phyloP scores from a whole-genome alignment of 805 yeast genomes.

The Peterozyma toletana region DNA sequence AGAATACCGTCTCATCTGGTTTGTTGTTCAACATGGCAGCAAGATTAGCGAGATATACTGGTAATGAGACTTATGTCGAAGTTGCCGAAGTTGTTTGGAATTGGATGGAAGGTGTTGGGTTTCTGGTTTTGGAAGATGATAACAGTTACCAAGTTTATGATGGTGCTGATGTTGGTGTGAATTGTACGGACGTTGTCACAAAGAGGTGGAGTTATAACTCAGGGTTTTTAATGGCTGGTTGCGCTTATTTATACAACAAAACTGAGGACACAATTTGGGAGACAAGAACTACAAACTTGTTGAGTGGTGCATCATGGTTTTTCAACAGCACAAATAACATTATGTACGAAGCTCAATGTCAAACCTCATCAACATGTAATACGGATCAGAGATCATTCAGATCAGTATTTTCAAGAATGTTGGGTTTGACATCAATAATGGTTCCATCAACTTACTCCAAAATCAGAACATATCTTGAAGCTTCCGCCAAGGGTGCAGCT shows the following conservation, averaged over 20 bases:
- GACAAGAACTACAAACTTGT: slow-evolving; percentile 26
- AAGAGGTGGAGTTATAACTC: slow-evolving; percentile 66
- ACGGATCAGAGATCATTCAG: slow-evolving; percentile 74
- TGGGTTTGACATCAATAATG: slow-evolving; percentile 50
- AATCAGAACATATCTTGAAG: slow-evolving; percentile 25
- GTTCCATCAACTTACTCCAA: slow-evolving; percentile 40
- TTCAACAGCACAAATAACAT: slow-evolving; percentile 33
- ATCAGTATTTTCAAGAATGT: slow-evolving; percentile 58
- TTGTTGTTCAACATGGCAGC: slow-evolving; percentile 58
- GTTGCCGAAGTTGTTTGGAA: slow-evolving; percentile 49
- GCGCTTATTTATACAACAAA: slow-evolving; percentile 60
- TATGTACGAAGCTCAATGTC: slow-evolving; percentile 61
- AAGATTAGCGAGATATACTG: slow-evolving; percentile 52
- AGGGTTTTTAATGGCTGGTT: slow-evolving; percentile 60
- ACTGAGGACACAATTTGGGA: slow-evolving; percentile 43
- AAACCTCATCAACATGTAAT: slow-evolving; percentile 44
- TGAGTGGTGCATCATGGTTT: slow-evolving; percentile 35
- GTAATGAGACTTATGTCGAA: slow-evolving; percentile 40
- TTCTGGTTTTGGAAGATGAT: slow-evolving; percentile 18
- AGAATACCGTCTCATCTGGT: slow-evolving; percentile 60
- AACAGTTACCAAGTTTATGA: slow-evolving; percentile 35
- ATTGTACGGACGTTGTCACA: slow-evolving; percentile 42
- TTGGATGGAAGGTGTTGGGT: slow-evolving; percentile 35
- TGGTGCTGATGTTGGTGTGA: slow-evolving; percentile 46
- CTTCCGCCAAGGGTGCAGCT: slow-evolving; percentile 65